Conservation (phyloP, 305 asterid genomes). For the Vinca major region DNA sequence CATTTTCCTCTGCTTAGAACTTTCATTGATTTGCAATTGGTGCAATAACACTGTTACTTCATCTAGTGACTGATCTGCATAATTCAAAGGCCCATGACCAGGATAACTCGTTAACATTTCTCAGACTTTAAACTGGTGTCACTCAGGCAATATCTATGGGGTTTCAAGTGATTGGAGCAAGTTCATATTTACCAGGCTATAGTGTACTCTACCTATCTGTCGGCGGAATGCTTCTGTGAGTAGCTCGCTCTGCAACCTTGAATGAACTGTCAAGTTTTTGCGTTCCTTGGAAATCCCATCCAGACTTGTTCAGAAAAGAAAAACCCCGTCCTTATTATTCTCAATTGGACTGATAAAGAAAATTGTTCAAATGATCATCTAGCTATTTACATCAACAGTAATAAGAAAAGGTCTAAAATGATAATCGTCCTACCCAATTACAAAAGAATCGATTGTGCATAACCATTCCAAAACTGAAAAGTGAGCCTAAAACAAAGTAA, state of each 20-base stretch:
- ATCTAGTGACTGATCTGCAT: neutral
- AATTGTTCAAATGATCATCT: neutral
- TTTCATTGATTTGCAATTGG: constrained; percentile 11
- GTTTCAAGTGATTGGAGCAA: constrained; percentile 61
- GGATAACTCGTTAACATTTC: neutral
- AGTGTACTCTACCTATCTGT: constrained; percentile 49
- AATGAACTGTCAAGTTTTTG: neutral
- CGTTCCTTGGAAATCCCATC: neutral
- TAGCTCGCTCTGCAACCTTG: constrained; percentile 17
- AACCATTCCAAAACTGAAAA: neutral
- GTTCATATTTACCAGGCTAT: constrained; percentile 32
- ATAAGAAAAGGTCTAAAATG: neutral
- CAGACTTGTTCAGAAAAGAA: neutral
- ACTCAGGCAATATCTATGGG: constrained; percentile 68
- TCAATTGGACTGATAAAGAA: neutral
- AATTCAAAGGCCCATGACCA: neutral
- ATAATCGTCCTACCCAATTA: neutral
- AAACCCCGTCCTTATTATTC: neutral
- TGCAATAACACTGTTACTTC: neutral
- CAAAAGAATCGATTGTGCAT: neutral
- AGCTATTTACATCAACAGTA: neutral
- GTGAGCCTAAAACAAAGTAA: neutral
- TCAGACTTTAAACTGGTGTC: constrained; percentile 19
- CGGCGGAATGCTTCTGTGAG: constrained; percentile 90
- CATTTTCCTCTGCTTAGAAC: constrained; percentile 21